Conservation (phyloP, 495 filamentous ascomycete species). For the Neurospora sp. region DNA sequence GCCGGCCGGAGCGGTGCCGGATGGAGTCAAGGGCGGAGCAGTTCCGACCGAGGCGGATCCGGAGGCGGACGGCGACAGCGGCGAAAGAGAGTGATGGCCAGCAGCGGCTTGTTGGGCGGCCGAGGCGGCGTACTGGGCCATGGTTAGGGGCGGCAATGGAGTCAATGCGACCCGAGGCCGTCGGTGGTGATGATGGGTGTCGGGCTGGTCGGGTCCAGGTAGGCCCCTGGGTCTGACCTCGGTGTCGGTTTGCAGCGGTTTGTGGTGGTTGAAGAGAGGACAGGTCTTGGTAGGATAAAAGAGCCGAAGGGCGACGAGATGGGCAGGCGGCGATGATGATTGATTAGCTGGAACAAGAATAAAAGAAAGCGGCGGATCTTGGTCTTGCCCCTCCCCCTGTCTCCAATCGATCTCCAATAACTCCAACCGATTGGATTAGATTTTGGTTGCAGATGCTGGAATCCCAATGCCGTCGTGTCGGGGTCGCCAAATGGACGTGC, state of each 20-base stretch:
- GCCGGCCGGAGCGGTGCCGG: slow-evolving; percentile 3
- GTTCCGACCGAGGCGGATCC: slow-evolving; percentile 14
- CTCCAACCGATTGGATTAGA: not conserved
- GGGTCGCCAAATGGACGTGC: not conserved
- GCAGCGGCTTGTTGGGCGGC: slow-evolving; percentile 9
- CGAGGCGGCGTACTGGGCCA: slow-evolving; percentile 22
- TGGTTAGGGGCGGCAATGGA: slow-evolving; percentile 7
- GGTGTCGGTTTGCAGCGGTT: slow-evolving; percentile 25
- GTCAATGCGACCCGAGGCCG: not conserved
- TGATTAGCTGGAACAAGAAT: not conserved
- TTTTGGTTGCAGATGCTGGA: not conserved
- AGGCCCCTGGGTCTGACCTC: not conserved
- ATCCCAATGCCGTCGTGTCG: not conserved
- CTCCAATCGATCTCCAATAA: not conserved
- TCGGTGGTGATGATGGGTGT: not conserved
- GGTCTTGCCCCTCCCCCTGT: not conserved
- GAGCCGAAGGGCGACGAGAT: not conserved
- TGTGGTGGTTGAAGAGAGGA: slow-evolving; percentile 19
- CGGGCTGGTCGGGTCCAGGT: not conserved
- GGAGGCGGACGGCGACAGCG: slow-evolving; percentile 19
- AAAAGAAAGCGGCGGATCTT: not conserved
- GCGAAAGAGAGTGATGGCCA: not conserved
- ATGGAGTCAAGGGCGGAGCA: slow-evolving; percentile 8
- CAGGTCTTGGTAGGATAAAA: slow-evolving; percentile 7
- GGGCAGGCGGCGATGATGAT: not conserved